Base-by-base conservation (phyloP, 441 rosid genomes). In the Mallotus japonicus region DNA sequence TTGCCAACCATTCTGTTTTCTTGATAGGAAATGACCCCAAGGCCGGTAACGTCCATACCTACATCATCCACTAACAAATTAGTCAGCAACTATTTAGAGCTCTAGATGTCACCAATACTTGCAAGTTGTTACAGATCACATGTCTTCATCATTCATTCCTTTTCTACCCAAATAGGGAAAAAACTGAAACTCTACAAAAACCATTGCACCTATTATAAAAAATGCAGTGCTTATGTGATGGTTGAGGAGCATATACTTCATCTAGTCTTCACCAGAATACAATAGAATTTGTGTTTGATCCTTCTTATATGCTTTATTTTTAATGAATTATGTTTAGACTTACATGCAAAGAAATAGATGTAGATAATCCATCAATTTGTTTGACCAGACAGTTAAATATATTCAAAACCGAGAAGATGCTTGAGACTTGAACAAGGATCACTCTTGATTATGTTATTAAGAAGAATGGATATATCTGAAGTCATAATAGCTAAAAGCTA, bases 21-120 rank as follows among this genome's bases (percentile, higher is more conserved):
- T 87, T 40, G 81, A 83, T 77, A 85, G 72, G 76, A 86, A 83
- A 80, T 78, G 83, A 67, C 77, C 79, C 86, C 85, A 83, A 46
- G 99, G 99, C 75, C 96, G 96, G 83, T 90, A 92, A 42, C 97
- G 89, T 73, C 99, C 97, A 80, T 92, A 95, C 88, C 99, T 95
- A 72, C 76, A 81, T 75, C 73, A 79, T 69, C 59, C 70, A 69
- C 67, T 28, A 40, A 57, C 37, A 78, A 49, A 72, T 54, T 60
- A 53, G 10, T 65, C 51, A 34, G 68, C 2, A 34, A 71, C 19
- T 34, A 24, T 28, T 47, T 44, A 42, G 12, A 63, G 59, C 20
- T 40, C 44, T 11, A 66, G 46, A 61, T 22, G 9, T 47, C 19
- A 63, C 12, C 56, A 53, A 37, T 57, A 22, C 51, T 10, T 63